Percentiles rank a stretch among this genome's conserved stretches.
These are phyloP conservation scores for Pseudognaphalium luteoalbum DNA, from an alignment of 129 eudicot species.

Conservation along the genomic window DNA sequence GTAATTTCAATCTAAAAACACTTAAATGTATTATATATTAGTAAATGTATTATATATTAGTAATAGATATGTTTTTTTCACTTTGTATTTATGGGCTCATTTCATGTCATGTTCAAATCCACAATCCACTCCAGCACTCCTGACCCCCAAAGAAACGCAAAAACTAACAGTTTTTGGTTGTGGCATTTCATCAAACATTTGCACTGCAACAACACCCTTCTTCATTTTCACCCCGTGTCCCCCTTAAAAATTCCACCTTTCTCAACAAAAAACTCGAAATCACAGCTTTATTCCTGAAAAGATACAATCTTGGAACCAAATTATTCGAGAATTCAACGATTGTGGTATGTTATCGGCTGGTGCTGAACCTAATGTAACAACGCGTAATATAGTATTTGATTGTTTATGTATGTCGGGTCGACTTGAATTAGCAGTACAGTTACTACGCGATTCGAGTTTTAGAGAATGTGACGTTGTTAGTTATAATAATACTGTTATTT, in stretches of 20 bases:
- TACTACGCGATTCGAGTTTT: slow-evolving; percentile 38
- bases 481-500: slow-evolving; percentile 87
- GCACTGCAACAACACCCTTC: slow-evolving; percentile 23
- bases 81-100: too few species aligned
- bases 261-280: slow-evolving; percentile 51
- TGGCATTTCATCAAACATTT: slow-evolving; percentile 66
- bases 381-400: slow-evolving; percentile 62
- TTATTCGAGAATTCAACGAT: slow-evolving; percentile 56
- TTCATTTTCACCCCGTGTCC: too few species aligned
- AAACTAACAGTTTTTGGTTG: slow-evolving; percentile 28
- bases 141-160: too few species aligned
- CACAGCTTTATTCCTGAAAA: slow-evolving; percentile 34
- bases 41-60: too few species aligned
- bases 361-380: slow-evolving; percentile 31
- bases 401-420: slow-evolving; percentile 70
- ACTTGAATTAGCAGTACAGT: slow-evolving; percentile 51
- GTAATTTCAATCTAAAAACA: too few species aligned
- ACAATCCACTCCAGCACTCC: too few species aligned
- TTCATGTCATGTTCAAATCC: too few species aligned
- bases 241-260: slow-evolving; percentile 10
- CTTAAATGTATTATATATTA: too few species aligned
- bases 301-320: slow-evolving; percentile 48
- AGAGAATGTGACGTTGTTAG: slow-evolving; percentile 52
- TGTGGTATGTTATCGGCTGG: slow-evolving; percentile 58
- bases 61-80: too few species aligned